Evolutionary conservation across 345 rosid species (phyloP).

Genomic region (Hibiscus mutabilis): DNA sequence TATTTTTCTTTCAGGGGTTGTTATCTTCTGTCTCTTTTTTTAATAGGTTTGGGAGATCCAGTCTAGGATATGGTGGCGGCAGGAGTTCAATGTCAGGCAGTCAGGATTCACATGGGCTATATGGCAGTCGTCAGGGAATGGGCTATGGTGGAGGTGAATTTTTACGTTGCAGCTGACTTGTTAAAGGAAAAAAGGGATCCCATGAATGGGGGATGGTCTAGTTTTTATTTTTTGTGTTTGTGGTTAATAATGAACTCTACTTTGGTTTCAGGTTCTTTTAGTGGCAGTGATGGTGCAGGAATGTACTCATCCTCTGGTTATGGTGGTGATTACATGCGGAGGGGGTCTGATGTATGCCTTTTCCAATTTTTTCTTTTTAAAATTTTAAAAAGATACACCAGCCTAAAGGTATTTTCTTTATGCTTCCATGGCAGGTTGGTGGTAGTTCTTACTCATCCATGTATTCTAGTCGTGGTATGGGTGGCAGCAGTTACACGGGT

Average conservation of each 20-base stretch:
- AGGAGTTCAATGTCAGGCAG: constrained; percentile 56
- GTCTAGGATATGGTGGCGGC: constrained; percentile 75
- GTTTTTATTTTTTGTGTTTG: neutral
- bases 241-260: constrained; percentile 10
- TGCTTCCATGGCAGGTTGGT: constrained; percentile 55
- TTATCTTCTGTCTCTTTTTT: constrained; percentile 20
- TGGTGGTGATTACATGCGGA: constrained; percentile 60
- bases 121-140: constrained; percentile 74
- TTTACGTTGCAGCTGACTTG: neutral
- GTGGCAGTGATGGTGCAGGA: constrained; percentile 65
- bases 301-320: constrained; percentile 75
- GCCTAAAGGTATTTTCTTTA: neutral
- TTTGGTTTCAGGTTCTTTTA: constrained; percentile 59
- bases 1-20: neutral
- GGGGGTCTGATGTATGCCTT: constrained; percentile 66
- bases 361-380: neutral
- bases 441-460: constrained; percentile 83
- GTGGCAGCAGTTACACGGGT: constrained; percentile 76
- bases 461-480: constrained; percentile 78
- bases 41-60: constrained; percentile 74
- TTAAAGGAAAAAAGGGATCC: neutral
- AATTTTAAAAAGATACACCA: neutral
- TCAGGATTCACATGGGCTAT: constrained; percentile 80
- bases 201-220: neutral
- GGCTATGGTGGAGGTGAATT: constrained; percentile 67